These are phyloP conservation scores for Candida pseudoviswanathii DNA, from an alignment of 1,139 yeast genomes.

Conservation along the genomic window DNA sequence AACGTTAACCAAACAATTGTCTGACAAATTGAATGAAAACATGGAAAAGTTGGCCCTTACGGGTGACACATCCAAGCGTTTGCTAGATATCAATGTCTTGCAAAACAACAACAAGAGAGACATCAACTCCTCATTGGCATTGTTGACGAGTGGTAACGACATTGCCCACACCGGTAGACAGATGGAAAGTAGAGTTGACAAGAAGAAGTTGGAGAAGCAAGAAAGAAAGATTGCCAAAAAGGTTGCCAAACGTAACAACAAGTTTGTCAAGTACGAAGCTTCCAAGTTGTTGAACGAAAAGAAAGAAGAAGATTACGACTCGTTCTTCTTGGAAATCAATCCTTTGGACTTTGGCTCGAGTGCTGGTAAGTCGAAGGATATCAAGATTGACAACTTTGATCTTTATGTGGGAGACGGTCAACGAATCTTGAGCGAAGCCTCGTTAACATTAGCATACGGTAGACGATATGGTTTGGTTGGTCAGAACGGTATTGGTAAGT, in stretches of 20 bases:
- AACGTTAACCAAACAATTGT: slow-evolving; percentile 49
- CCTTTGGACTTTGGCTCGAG: slow-evolving; percentile 90
- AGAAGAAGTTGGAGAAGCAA: slow-evolving; percentile 94
- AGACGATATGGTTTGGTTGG: slow-evolving; percentile 97
- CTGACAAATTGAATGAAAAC: slow-evolving; percentile 63
- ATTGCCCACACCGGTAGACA: slow-evolving; percentile 90
- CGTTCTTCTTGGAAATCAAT: slow-evolving; percentile 90
- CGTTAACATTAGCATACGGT: slow-evolving; percentile 85
- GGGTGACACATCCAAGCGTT: slow-evolving; percentile 84
- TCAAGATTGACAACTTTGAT: slow-evolving; percentile 90
- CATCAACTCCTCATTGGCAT: slow-evolving; percentile 67
- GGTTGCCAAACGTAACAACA: slow-evolving; percentile 89
- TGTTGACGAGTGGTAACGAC: slow-evolving; percentile 76
- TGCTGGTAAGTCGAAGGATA: slow-evolving; percentile 94
- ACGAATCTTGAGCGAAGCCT: slow-evolving; percentile 87
- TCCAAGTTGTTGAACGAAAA: slow-evolving; percentile 74
- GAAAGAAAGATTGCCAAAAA: slow-evolving; percentile 96
- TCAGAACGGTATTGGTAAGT: slow-evolving; percentile 99
- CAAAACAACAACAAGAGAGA: slow-evolving; percentile 66
- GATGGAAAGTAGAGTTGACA: slow-evolving; percentile 92
- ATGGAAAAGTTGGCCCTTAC: slow-evolving; percentile 65
- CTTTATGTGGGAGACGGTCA: slow-evolving; percentile 94
- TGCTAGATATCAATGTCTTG: slow-evolving; percentile 68
- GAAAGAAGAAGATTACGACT: slow-evolving; percentile 79
- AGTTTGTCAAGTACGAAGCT: slow-evolving; percentile 89